phyloP scores from a whole-genome alignment of 2,329 filamentous ascomycete genomes.

The Ophiosphaerella herpotricha region DNA sequence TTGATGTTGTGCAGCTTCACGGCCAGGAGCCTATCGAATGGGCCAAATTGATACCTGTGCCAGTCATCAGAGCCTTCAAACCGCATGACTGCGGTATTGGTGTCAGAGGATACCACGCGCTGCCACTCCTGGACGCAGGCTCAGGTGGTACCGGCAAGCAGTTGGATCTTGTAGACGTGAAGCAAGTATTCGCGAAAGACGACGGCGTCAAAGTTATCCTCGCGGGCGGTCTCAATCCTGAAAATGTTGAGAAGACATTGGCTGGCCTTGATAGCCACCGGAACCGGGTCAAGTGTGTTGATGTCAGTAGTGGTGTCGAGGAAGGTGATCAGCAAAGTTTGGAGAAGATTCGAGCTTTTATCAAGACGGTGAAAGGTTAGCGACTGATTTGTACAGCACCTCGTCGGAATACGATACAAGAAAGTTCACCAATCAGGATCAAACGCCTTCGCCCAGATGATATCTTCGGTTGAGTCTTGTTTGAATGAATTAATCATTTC shows the following conservation, averaged over 20 bases:
- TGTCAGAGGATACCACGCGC: conserved; percentile 76
- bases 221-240: conserved; percentile 81
- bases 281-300: conserved; percentile 75
- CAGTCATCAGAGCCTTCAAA: conserved; percentile 84
- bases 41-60: conserved; percentile 85
- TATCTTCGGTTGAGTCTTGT: not conserved
- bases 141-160: conserved; percentile 79
- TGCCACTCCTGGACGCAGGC: conserved; percentile 86
- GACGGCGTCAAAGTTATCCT: conserved; percentile 74
- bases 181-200: conserved; percentile 68
- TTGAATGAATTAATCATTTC: too few relatives aligned
- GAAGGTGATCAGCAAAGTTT: conserved; percentile 75
- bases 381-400: too few relatives aligned
- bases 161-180: conserved; percentile 73
- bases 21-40: conserved; percentile 92
- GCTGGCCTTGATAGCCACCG: conserved; percentile 63
- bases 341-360: conserved; percentile 79
- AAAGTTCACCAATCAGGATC: not conserved
- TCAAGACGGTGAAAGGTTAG: conserved; percentile 66
- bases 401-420: too few relatives aligned
- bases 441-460: too few relatives aligned
- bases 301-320: conserved; percentile 95
- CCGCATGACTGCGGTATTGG: conserved; percentile 75
- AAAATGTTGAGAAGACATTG: conserved; percentile 74
- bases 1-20: conserved; percentile 93